Percentiles rank a stretch among this genome's conserved stretches.
Evolutionary conservation across 1,139 yeast species (phyloP).

Genomic region (Lodderomyces parapsilosis): DNA sequence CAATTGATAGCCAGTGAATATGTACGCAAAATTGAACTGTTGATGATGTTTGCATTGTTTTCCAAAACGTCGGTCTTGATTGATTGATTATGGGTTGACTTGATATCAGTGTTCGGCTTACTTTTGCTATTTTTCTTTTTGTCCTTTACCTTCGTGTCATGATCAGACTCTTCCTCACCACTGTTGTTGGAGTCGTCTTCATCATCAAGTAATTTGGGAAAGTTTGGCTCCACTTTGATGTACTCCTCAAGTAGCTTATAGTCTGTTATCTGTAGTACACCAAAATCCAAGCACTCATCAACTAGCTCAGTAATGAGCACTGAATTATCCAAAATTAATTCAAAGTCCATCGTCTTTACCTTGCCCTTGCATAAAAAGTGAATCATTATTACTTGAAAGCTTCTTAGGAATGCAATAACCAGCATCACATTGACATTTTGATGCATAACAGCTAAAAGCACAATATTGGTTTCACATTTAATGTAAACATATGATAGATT

Average conservation of each 20-base stretch:
- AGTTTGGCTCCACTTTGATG: slow-evolving; percentile 40
- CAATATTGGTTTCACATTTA: slow-evolving; percentile 29
- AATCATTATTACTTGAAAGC: slow-evolving; percentile 30
- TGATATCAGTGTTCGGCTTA: slow-evolving; percentile 20
- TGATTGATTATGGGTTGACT: slow-evolving; percentile 44
- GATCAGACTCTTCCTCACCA: slow-evolving; percentile 17
- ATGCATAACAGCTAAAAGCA: slow-evolving; percentile 32
- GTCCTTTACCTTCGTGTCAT: slow-evolving; percentile 13
- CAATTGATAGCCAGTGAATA: slow-evolving; percentile 44
- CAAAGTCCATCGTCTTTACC: slow-evolving; percentile 22
- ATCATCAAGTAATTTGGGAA: slow-evolving; percentile 20
- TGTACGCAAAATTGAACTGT: slow-evolving; percentile 56
- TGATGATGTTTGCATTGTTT: slow-evolving; percentile 34
- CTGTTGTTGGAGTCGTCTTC: slow-evolving; percentile 13
- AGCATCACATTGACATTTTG: slow-evolving; percentile 41
- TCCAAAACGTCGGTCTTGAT: slow-evolving; percentile 31
- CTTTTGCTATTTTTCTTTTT: slow-evolving; percentile 13
- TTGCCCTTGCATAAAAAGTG: slow-evolving; percentile 26
- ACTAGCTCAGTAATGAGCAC: slow-evolving; percentile 40
- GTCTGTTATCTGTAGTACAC: slow-evolving; percentile 44
- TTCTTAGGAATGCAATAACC: slow-evolving; percentile 35
- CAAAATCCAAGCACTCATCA: slow-evolving; percentile 49
- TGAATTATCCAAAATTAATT: slow-evolving; percentile 38
- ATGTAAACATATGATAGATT: slow-evolving; percentile 35
- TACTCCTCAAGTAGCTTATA: slow-evolving; percentile 45